Conservation (phyloP, 2,329 filamentous ascomycete species). For the Exophiala sp. region DNA sequence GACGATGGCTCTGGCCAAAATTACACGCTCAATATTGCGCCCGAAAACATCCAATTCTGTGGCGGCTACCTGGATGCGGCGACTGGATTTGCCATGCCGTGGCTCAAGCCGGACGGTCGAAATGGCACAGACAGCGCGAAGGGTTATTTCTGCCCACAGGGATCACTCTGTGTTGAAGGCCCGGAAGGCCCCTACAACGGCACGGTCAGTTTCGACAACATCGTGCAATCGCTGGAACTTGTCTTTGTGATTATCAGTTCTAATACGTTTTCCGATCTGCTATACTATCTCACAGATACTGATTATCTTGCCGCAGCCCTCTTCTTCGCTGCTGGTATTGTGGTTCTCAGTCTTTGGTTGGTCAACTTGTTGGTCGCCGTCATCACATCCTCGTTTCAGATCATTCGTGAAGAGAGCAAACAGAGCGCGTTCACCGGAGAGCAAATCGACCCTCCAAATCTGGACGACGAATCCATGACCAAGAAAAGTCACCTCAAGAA, state of each 20-base stretch:
- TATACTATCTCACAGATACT: slow-evolving; percentile 89
- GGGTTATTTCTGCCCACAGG: slow-evolving; percentile 80
- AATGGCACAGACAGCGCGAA: slow-evolving; percentile 60
- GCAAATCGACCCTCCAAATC: slow-evolving; percentile 48
- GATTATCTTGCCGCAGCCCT: slow-evolving; percentile 85
- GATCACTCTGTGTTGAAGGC: slow-evolving; percentile 78
- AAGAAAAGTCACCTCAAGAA: slow-evolving; percentile 54
- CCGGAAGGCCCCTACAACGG: slow-evolving; percentile 69
- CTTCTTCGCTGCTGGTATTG: slow-evolving; percentile 68
- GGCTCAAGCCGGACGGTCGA: slow-evolving; percentile 58
- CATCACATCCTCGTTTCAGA: slow-evolving; percentile 96
- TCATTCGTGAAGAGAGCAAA: slow-evolving; percentile 94
- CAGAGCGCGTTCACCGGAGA: slow-evolving; percentile 86
- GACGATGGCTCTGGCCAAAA: slow-evolving; percentile 43
- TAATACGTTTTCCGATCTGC: slow-evolving; percentile 91
- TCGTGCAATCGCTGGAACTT: slow-evolving; percentile 83
- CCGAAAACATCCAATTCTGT: slow-evolving; percentile 71
- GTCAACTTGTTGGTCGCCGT: slow-evolving; percentile 93
- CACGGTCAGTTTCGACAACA: slow-evolving; percentile 94
- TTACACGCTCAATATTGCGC: slow-evolving; percentile 46
- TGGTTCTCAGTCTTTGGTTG: slow-evolving; percentile 94
- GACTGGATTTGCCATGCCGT: slow-evolving; percentile 60
- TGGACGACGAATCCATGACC: slow-evolving; percentile 33
- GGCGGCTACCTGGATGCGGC: slow-evolving; percentile 70
- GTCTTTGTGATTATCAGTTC: slow-evolving; percentile 98